phyloP scores from a whole-genome alignment of 768 basidiomycete genomes.

The Trametes coccinea region DNA sequence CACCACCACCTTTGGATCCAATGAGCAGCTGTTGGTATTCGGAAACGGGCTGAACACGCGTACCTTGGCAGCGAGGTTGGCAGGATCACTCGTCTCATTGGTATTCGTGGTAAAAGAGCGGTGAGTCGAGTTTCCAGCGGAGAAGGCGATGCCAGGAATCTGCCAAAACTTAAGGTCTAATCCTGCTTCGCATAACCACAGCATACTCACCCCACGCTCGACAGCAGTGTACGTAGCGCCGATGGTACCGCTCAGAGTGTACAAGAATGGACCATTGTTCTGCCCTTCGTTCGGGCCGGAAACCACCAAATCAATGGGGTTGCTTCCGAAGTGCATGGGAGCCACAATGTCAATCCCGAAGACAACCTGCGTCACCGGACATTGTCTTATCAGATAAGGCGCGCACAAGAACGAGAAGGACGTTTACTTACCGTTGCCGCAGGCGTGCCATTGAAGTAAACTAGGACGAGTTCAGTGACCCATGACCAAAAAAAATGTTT shows the following conservation, averaged over 20 bases:
- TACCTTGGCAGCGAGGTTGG: slow-evolving; percentile 31
- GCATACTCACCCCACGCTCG: slow-evolving; percentile 29
- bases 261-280: slow-evolving; percentile 33
- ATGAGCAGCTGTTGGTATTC: not conserved
- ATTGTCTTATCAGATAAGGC: slow-evolving; percentile 6
- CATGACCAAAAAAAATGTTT: not conserved
- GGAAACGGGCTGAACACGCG: not conserved
- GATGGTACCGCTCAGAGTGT: slow-evolving; percentile 34
- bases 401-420: not conserved
- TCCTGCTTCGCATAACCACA: not conserved
- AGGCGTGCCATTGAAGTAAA: slow-evolving; percentile 37
- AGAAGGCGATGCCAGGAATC: slow-evolving; percentile 34
- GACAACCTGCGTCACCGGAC: slow-evolving; percentile 17
- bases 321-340: slow-evolving; percentile 29
- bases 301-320: slow-evolving; percentile 32
- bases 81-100: slow-evolving; percentile 28
- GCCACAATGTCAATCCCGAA: slow-evolving; percentile 34
- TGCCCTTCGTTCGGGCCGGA: slow-evolving; percentile 35
- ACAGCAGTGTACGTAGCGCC: slow-evolving; percentile 33
- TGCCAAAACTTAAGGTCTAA: not conserved
- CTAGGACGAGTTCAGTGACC: slow-evolving; percentile 15
- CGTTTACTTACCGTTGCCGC: slow-evolving; percentile 27
- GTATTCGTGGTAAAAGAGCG: slow-evolving; percentile 34
- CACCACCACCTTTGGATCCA: slow-evolving; percentile 13
- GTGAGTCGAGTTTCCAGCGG: slow-evolving; percentile 33